Evolutionary conservation across 257 asterid genomes (phyloP), one percentile per base, ranked within the genome.

Genomic region (Penstemon davidsonii): DNA sequence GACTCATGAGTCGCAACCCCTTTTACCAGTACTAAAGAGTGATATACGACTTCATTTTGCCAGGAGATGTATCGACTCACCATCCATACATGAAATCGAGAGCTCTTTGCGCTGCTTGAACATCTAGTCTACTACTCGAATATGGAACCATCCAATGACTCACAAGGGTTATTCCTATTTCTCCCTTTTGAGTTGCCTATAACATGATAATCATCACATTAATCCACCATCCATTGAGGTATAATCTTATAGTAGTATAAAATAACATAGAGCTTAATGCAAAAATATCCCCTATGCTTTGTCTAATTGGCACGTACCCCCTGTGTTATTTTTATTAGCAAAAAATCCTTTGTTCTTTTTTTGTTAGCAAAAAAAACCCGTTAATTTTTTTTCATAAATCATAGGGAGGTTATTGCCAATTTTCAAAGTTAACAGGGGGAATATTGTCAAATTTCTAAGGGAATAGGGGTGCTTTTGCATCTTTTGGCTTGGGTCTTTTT

Each of bases 21-120:
- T 8, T 55, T 9, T 25, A 25, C 11, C 39, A 55, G 4, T 6
- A 12, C 3, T 11, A 7, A 38, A 33, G 10, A 5, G 12, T 2
- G 1, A n/a, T 4, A 40, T 2, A 15, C 13, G 9, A 10, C 6
- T 7, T 4, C 15, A 8, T n/a, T 55, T 0, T 7, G 7, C 4
- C 3, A 38, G 2, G 2, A 39, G 12, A 51, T 39, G 3, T 18
- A 18, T 11, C 8, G 5, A 55, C 76, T 73, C 33, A 90, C 97
- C 96, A 90, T 64, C 97, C 97, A 3, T 37, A 78, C 55, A 72
- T 59, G 60, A 90, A 88, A 76, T 88, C 90, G 5, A 86, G 69
- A 33, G 83, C 88, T 54, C 90, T 80, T 73, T 68, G 58, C 6
- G 87, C 79, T 9, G 97, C 96, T 55, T 53, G 6, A 0, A 2